These are phyloP conservation scores for Platanus orientalis DNA, from an alignment of 164 flowering plant genomes.

Conservation along the genomic window DNA sequence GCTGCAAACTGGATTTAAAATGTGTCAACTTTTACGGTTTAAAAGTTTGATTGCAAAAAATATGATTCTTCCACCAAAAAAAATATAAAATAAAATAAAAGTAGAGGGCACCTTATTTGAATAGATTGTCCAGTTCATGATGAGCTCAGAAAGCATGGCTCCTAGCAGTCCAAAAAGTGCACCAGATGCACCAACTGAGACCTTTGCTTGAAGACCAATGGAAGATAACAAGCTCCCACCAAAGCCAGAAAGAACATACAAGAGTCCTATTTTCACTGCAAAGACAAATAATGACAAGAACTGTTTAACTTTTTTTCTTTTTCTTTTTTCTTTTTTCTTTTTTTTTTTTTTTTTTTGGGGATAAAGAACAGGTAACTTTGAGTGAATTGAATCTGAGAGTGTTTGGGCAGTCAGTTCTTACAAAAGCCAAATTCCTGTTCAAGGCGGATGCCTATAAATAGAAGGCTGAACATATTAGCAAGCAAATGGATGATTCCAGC, in stretches of 20 bases:
- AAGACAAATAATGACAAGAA: conserved; percentile 5
- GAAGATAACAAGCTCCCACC: conserved; percentile 66
- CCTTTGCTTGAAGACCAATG: conserved; percentile 17
- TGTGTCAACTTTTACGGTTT: no score
- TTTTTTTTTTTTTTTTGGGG: no score
- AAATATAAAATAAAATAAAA: no score
- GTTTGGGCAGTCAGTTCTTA: conserved; percentile 29
- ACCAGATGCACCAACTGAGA: conserved; percentile 74
- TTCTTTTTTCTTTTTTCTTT: no score
- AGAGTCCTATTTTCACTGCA: conserved; percentile 52
- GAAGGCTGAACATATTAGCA: conserved; percentile 72
- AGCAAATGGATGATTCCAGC: conserved; percentile 65
- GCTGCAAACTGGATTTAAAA: conserved; percentile 68
- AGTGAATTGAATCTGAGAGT: background rate
- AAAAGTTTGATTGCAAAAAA: no score
- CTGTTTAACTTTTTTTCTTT: no score
- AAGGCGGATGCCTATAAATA: conserved; percentile 63
- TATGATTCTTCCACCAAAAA: no score
- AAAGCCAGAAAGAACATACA: conserved; percentile 59
- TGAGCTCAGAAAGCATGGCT: no score
- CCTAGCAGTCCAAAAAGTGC: no score
- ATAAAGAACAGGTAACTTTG: no score
- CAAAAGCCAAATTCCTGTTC: conserved; percentile 87
- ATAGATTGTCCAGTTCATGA: no score
- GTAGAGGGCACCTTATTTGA: no score